A percentile compares a stretch with the other conserved stretches of the same genome.
Evolutionary conservation across 495 filamentous ascomycete genomes (phyloP).

Genomic region (Alectoria sarmentosa): DNA sequence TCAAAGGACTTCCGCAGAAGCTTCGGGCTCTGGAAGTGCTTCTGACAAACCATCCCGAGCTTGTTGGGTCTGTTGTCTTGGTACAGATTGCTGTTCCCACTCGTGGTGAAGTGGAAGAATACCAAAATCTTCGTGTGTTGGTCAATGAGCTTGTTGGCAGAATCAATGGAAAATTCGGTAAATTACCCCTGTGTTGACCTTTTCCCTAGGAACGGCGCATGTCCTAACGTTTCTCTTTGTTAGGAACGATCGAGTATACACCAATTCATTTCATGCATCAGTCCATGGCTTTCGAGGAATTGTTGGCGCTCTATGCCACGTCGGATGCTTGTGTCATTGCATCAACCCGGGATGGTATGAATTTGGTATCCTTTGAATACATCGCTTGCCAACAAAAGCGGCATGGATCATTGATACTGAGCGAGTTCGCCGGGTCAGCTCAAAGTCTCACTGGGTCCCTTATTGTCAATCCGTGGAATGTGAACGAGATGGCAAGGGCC

Average conservation of each 20-base stretch:
- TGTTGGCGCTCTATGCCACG: slow-evolving; percentile 86
- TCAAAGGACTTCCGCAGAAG: slow-evolving; percentile 95
- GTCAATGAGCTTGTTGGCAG: slow-evolving; percentile 84
- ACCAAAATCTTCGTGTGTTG: slow-evolving; percentile 85
- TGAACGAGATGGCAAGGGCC: slow-evolving; percentile 75
- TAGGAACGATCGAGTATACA: slow-evolving; percentile 82
- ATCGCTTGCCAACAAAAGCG: slow-evolving; percentile 79
- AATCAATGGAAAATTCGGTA: slow-evolving; percentile 88
- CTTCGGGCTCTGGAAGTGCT: slow-evolving; percentile 87
- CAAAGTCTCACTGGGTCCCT: slow-evolving; percentile 79
- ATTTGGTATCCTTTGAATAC: slow-evolving; percentile 93
- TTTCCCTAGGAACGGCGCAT: not conserved
- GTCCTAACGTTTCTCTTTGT: slow-evolving; percentile 12
- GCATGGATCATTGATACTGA: slow-evolving; percentile 84
- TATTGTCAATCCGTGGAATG: slow-evolving; percentile 90
- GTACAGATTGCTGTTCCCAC: slow-evolving; percentile 92
- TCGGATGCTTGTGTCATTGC: slow-evolving; percentile 86
- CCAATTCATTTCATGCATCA: slow-evolving; percentile 94
- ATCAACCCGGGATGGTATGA: slow-evolving; percentile 95
- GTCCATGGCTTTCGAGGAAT: slow-evolving; percentile 68
- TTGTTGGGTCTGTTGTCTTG: slow-evolving; percentile 83
- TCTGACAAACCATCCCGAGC: slow-evolving; percentile 83
- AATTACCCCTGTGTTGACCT: slow-evolving; percentile 10
- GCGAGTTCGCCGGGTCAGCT: slow-evolving; percentile 87
- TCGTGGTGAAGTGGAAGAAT: slow-evolving; percentile 90